These are phyloP conservation scores for Prunus dulcis DNA, from an alignment of 306 rosid species.

Conservation along the genomic window DNA sequence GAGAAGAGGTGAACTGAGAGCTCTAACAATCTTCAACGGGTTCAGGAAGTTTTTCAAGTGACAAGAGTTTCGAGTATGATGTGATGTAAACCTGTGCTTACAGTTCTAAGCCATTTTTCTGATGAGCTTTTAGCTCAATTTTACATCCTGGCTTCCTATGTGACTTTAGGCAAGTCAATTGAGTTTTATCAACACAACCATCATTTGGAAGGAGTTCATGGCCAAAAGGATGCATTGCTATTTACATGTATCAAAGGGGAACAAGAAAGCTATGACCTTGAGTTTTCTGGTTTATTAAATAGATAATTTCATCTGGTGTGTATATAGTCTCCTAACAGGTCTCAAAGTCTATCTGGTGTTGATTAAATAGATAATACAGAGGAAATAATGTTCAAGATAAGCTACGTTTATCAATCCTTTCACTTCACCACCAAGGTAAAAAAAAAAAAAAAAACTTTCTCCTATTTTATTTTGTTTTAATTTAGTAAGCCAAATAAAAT, in stretches of 20 bases:
- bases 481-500: too few species aligned
- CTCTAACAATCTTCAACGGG: conserved; percentile 66
- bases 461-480: too few species aligned
- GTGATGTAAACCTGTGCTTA: background rate
- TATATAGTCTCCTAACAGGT: too few species aligned
- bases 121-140: background rate
- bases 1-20: conserved; percentile 78
- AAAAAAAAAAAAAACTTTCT: too few species aligned
- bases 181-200: background rate
- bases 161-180: background rate
- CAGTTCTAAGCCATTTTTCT: conserved; percentile 3
- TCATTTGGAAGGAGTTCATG: background rate
- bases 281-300: background rate
- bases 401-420: too few species aligned
- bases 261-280: background rate
- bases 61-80: conserved; percentile 20
- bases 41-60: conserved; percentile 64
- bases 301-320: too few species aligned
- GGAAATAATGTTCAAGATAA: too few species aligned
- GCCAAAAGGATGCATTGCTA: background rate
- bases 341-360: too few species aligned
- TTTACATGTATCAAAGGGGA: too few species aligned
- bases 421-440: too few species aligned
- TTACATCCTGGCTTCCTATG: background rate
- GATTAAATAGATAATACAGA: too few species aligned